Conservation (phyloP, 148 eudicot genomes). For the Rhododendron ovatum region DNA sequence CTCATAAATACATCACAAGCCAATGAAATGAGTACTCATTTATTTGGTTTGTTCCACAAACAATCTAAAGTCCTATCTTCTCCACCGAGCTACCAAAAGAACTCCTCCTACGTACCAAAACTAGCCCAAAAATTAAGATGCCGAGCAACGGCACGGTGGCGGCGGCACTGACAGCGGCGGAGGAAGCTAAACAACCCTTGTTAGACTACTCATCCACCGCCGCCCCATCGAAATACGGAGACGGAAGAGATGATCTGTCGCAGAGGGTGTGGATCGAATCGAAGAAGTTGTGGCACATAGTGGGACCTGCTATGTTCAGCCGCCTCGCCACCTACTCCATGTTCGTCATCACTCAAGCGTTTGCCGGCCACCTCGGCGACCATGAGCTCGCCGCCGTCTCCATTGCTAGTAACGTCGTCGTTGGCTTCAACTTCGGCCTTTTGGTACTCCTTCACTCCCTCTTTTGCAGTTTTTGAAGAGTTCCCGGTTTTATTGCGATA, state of each 20-base stretch:
- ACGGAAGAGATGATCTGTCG: slow-evolving; percentile 13
- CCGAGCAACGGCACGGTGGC: background rate
- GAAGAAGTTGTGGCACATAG: slow-evolving; percentile 53
- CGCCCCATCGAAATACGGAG: background rate
- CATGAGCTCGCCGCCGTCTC: slow-evolving; percentile 58
- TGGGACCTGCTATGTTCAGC: slow-evolving; percentile 48
- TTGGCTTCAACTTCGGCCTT: slow-evolving; percentile 54
- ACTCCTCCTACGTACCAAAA: background rate
- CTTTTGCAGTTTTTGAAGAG: no score
- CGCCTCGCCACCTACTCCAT: slow-evolving; percentile 42
- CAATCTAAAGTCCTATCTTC: background rate
- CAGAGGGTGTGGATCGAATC: slow-evolving; percentile 43
- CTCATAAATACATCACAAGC: background rate
- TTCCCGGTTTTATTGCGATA: no score
- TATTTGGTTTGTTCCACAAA: background rate
- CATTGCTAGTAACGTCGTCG: slow-evolving; percentile 39
- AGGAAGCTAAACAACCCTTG: slow-evolving; percentile 27
- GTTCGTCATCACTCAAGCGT: slow-evolving; percentile 48
- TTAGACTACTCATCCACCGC: background rate
- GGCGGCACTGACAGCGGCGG: background rate
- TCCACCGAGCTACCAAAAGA: background rate
- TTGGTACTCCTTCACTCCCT: slow-evolving; percentile 23
- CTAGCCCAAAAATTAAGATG: background rate
- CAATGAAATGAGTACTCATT: background rate
- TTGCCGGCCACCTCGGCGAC: slow-evolving; percentile 65